Conservation (phyloP, 2,329 filamentous ascomycete species). For the Cordyceps javanica region DNA sequence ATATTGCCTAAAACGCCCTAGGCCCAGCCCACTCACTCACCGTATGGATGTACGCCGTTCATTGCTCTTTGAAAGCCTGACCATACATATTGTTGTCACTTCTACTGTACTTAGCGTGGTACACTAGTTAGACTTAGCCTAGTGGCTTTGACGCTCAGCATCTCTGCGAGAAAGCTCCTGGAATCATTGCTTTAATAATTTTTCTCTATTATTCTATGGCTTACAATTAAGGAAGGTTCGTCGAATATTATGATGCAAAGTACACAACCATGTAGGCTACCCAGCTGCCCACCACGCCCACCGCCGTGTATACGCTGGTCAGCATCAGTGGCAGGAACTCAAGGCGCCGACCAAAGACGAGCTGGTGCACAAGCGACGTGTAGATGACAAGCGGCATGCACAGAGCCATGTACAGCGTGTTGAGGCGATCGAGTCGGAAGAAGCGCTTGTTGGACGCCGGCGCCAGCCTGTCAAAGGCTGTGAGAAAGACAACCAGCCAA, state of each 20-base stretch:
- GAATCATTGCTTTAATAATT: not conserved
- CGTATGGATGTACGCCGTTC: too few species aligned
- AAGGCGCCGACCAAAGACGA: slow-evolving; percentile 75
- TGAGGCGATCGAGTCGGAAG: slow-evolving; percentile 87
- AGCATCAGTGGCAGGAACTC: slow-evolving; percentile 97
- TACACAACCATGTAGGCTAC: slow-evolving; percentile 90
- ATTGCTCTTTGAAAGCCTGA: too few species aligned
- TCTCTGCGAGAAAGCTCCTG: not conserved
- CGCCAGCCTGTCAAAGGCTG: slow-evolving; percentile 80
- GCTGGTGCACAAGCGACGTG: slow-evolving; percentile 73
- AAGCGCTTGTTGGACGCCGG: slow-evolving; percentile 75
- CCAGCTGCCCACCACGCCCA: slow-evolving; percentile 96
- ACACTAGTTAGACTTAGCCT: too few species aligned
- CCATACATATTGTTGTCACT: too few species aligned
- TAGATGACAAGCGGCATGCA: slow-evolving; percentile 87
- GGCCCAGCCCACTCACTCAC: too few species aligned
- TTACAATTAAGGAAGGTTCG: not conserved
- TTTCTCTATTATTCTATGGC: slow-evolving; percentile 4
- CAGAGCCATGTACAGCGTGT: slow-evolving; percentile 79
- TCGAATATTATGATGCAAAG: slow-evolving; percentile 49
- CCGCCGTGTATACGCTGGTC: slow-evolving; percentile 85
- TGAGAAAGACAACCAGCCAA: slow-evolving; percentile 82
- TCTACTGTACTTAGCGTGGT: too few species aligned
- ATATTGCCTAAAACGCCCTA: too few species aligned
- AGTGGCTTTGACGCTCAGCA: too few species aligned